Base-by-base conservation (phyloP, 1,284 basidiomycete genomes). In the Irpex lacteus region DNA sequence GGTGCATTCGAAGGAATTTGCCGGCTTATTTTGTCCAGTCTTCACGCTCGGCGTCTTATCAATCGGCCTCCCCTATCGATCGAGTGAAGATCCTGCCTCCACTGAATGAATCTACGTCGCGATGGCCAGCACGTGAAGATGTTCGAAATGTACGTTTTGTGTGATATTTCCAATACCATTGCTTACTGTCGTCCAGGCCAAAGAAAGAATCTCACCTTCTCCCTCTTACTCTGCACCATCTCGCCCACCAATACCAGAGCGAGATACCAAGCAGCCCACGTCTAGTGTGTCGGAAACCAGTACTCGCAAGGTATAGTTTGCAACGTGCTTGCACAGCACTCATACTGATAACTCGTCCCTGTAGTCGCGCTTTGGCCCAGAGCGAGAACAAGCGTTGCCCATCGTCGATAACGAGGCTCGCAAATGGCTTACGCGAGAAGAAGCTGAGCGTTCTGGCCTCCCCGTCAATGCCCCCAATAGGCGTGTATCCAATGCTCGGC, bases 341-440 rank as follows among this genome's bases (percentile, higher is more conserved):
- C 8, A 9, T 36, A 13, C 54, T 36, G 13, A 32, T 18, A 32
- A 11, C 34, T 18, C 8, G n/a, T 7, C 11, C 13, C 26, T 36
- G 21, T 36, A 56, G 54, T 18, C 54, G 21, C 54, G 54, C 8
- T 56, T 56, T 21, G 54, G 54, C 9, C 54, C 54, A 9, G 54
- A 36, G n/a, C 54, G 21, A 11, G 34, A 11, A 7, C 54, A 56
- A 36, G 19, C 13, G 9, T 15, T 56, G 34, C 26, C 54, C 11
- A 26, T 21, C 21, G 32, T 26, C 19, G 54, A 56, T 36, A 34
- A 7, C 34, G 21, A 56, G 54, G 7, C 19, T 34, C 54, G 54
- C 26, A 8, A 56, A 56, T 56, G 54, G 54, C 54, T 56, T 26
- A 56, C 54, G 21, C 54, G 54, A 9, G 54, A 56, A 56, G 54